Evolutionary conservation across 1,139 yeast genomes (phyloP).

Genomic region (Geotrichum reessii): DNA sequence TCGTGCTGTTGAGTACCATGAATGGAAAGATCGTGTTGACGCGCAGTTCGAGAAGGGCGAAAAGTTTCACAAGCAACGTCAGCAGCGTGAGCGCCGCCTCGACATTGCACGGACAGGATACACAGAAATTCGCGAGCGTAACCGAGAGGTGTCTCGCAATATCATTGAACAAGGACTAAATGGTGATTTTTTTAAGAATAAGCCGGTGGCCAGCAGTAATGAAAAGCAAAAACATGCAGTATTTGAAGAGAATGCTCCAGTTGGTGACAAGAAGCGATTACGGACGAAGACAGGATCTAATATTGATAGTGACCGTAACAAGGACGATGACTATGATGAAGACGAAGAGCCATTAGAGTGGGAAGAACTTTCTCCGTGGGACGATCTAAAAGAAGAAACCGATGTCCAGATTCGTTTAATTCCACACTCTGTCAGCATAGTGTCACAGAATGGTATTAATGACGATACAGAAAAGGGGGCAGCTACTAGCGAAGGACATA

Average conservation of each 20-base stretch:
- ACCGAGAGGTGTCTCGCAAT: constrained; percentile 5
- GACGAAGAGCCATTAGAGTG: constrained; percentile 25
- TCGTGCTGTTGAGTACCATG: constrained; percentile 28
- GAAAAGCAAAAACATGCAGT: neutral
- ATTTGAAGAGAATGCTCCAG: neutral
- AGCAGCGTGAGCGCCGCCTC: neutral
- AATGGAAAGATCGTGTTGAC: constrained; percentile 32
- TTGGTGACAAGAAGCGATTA: neutral
- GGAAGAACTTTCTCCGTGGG: constrained; percentile 30
- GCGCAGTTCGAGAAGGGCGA: constrained; percentile 18
- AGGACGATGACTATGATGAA: constrained; percentile 16
- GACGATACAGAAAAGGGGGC: neutral
- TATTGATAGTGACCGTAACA: neutral
- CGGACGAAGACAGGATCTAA: neutral
- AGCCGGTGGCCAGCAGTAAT: neutral
- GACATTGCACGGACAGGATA: neutral
- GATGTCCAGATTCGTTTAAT: constrained; percentile 27
- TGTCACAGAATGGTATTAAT: neutral
- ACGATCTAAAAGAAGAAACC: constrained; percentile 26
- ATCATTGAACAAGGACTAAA: neutral
- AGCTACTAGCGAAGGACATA: neutral
- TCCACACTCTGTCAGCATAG: constrained; percentile 27
- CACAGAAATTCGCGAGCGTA: constrained; percentile 6
- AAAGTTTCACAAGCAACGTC: neutral
- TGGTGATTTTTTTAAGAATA: neutral